These are phyloP conservation scores for Penicillium diatomitis DNA, from an alignment of 495 filamentous ascomycete genomes.

Conservation along the genomic window DNA sequence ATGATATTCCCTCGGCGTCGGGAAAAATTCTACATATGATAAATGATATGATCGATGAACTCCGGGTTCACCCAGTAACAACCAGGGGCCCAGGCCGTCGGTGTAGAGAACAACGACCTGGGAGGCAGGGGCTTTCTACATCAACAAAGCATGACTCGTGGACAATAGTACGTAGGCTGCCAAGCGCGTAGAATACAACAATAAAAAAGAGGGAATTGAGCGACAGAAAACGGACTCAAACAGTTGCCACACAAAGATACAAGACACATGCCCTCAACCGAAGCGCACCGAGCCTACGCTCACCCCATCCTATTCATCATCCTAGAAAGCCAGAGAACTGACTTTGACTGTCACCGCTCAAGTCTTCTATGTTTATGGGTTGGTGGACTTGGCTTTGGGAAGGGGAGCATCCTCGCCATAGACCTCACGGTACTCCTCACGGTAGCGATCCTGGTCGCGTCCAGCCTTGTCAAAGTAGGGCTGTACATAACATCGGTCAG, in stretches of 20 bases:
- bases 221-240: conserved; percentile 1
- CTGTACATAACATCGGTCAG: conserved; percentile 10
- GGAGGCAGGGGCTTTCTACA: no score
- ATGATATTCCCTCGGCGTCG: no score
- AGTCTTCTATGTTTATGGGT: neutral
- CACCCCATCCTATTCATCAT: conserved; percentile 3
- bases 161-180: neutral
- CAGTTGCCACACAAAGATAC: neutral
- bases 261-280: neutral
- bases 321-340: no score
- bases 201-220: conserved; percentile 13
- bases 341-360: no score
- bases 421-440: conserved; percentile 21
- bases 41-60: no score
- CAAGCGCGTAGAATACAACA: conserved; percentile 10
- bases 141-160: neutral
- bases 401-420: conserved; percentile 20
- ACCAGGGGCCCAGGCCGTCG: no score
- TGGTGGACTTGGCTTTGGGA: neutral
- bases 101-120: no score
- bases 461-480: conserved; percentile 12
- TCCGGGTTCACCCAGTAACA: no score
- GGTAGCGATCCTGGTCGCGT: conserved; percentile 24
- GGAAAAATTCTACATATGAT: no score
- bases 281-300: neutral